Conservation (phyloP, 2,329 filamentous ascomycete species). For the Xylariaceae sp. region DNA sequence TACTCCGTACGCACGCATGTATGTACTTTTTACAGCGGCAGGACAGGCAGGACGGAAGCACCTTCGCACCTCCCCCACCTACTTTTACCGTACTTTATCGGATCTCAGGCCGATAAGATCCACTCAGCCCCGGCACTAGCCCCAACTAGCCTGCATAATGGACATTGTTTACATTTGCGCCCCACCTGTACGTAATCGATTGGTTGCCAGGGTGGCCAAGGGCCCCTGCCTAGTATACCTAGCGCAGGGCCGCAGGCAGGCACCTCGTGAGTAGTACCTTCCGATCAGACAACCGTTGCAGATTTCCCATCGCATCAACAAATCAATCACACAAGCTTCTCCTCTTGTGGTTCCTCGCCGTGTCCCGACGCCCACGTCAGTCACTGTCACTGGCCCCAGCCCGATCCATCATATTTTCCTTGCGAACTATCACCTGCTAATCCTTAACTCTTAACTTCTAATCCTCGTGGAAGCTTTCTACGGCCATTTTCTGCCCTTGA, state of each 20-base stretch:
- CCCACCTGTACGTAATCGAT: neutral
- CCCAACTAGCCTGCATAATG: neutral
- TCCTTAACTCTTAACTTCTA: neutral
- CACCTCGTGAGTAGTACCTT: neutral
- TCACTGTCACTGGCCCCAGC: neutral
- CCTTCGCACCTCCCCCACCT: neutral
- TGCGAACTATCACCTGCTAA: neutral
- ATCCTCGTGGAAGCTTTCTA: neutral
- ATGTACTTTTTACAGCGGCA: neutral
- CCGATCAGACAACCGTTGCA: neutral
- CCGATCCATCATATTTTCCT: neutral
- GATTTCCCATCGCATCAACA: slow-evolving; percentile 1
- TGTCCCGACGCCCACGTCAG: slow-evolving; percentile 10
- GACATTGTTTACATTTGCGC: neutral
- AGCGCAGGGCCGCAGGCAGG: slow-evolving; percentile 6
- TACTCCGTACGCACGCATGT: neutral
- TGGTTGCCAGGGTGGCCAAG: neutral
- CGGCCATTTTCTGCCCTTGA: neutral
- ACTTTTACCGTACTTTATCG: neutral
- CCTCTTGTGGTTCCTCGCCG: neutral
- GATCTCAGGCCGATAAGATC: neutral
- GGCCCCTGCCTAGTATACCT: neutral
- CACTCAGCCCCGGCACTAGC: neutral
- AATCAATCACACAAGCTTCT: slow-evolving; percentile 1
- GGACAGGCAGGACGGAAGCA: neutral